These are phyloP conservation scores for Santalum album DNA, from an alignment of 164 flowering plant genomes.

Conservation along the genomic window DNA sequence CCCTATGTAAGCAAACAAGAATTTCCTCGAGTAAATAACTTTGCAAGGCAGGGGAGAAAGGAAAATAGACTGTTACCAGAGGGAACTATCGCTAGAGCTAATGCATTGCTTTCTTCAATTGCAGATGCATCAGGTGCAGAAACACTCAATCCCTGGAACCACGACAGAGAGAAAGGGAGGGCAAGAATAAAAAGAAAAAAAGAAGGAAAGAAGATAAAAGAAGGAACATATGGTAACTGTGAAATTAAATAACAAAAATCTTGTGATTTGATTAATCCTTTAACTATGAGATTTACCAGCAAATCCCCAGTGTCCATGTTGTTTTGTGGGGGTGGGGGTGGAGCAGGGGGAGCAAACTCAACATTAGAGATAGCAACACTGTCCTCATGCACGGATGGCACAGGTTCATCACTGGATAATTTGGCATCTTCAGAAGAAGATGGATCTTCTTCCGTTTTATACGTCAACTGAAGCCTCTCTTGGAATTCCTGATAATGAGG, in stretches of 20 bases:
- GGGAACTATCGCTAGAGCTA: constrained; percentile 87
- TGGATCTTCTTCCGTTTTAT: constrained; percentile 63
- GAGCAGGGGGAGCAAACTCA: constrained; percentile 17
- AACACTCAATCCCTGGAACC: constrained; percentile 54
- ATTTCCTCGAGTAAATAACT: background rate
- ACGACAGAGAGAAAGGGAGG: background rate
- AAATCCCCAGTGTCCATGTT: constrained; percentile 64
- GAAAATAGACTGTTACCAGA: constrained; percentile 27
- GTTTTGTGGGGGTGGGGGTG: constrained; percentile 24
- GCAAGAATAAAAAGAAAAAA: background rate
- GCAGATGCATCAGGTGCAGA: constrained; percentile 49
- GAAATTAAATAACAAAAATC: background rate
- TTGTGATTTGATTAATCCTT: too few relatives aligned
- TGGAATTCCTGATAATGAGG: constrained; percentile 51
- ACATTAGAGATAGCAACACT: constrained; percentile 23
- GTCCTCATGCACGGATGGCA: constrained; percentile 22
- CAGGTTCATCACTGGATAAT: constrained; percentile 38
- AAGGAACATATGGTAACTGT: background rate
- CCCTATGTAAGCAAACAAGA: constrained; percentile 1
- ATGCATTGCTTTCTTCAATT: constrained; percentile 85
- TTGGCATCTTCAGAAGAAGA: constrained; percentile 39
- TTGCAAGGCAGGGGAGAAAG: background rate
- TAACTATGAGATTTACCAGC: constrained; percentile 44
- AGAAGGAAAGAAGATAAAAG: background rate
- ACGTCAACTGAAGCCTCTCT: constrained; percentile 85